These are phyloP conservation scores for Backusella parvicylindrica DNA, from an alignment of 192 early-diverging fungal genomes.

Conservation along the genomic window DNA sequence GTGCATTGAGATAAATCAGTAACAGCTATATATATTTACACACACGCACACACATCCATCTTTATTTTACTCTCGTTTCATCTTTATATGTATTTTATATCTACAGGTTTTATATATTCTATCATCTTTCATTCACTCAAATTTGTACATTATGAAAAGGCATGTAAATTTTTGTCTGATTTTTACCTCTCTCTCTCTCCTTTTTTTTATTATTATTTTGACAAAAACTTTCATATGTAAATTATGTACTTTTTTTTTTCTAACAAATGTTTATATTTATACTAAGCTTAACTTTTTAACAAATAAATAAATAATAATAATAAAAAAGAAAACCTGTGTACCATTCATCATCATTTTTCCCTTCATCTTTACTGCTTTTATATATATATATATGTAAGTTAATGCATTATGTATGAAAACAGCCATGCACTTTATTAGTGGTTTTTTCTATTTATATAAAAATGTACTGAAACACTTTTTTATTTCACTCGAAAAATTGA, in stretches of 20 bases:
- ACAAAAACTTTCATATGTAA: background rate
- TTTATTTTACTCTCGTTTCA: background rate
- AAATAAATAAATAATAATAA: background rate
- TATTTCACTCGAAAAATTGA: background rate
- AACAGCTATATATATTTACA: background rate
- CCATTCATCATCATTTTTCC: background rate
- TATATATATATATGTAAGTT: background rate
- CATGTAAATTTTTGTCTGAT: constrained; percentile 1
- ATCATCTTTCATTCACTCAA: background rate
- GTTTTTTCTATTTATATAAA: background rate
- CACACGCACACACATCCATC: background rate
- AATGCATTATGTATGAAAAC: background rate
- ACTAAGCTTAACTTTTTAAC: background rate
- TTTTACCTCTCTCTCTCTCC: background rate
- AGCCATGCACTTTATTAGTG: background rate
- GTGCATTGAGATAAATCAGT: constrained; percentile 1
- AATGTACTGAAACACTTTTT: background rate
- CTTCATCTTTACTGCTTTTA: background rate
- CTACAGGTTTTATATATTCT: background rate
- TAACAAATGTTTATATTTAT: background rate
- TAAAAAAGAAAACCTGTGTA: background rate
- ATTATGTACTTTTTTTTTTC: background rate
- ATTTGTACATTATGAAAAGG: background rate
- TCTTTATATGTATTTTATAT: background rate
- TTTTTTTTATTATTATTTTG: background rate